phyloP scores from a whole-genome alignment of 805 yeast species.

The Lipomyces sp. region DNA sequence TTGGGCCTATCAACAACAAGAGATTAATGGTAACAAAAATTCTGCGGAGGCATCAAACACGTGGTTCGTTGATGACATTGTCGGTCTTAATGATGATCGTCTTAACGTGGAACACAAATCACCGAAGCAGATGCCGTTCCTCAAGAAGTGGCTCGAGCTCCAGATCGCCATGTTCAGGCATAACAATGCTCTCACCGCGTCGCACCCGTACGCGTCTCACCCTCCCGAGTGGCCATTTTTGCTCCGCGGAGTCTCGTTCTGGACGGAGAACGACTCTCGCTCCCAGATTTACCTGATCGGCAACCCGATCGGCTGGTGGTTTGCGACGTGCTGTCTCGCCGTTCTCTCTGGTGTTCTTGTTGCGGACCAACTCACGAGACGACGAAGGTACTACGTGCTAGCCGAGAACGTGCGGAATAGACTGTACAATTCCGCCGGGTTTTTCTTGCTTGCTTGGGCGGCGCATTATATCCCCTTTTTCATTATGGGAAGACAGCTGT shows the following conservation, averaged over 20 bases:
- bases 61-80: slow-evolving; percentile 74
- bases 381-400: slow-evolving; percentile 63
- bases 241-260: slow-evolving; percentile 88
- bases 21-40: slow-evolving; percentile 92
- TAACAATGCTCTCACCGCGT: slow-evolving; percentile 79
- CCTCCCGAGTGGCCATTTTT: slow-evolving; percentile 92
- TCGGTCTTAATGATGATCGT: slow-evolving; percentile 63
- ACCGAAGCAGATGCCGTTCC: slow-evolving; percentile 63
- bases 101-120: slow-evolving; percentile 57
- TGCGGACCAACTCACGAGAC: slow-evolving; percentile 73
- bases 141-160: slow-evolving; percentile 83
- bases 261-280: slow-evolving; percentile 68
- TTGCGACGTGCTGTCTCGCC: slow-evolving; percentile 63
- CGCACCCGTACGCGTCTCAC: slow-evolving; percentile 93
- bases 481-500: slow-evolving; percentile 87
- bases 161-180: slow-evolving; percentile 88
- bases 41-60: slow-evolving; percentile 59
- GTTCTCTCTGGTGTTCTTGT: slow-evolving; percentile 60
- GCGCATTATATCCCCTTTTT: slow-evolving; percentile 88
- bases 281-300: slow-evolving; percentile 88
- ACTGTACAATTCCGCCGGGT: slow-evolving; percentile 75
- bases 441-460: slow-evolving; percentile 80
- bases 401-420: slow-evolving; percentile 62
- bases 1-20: slow-evolving; percentile 91
- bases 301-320: slow-evolving; percentile 87